Base-by-base conservation (phyloP, 768 basidiomycete species). In the Suillus americanus region DNA sequence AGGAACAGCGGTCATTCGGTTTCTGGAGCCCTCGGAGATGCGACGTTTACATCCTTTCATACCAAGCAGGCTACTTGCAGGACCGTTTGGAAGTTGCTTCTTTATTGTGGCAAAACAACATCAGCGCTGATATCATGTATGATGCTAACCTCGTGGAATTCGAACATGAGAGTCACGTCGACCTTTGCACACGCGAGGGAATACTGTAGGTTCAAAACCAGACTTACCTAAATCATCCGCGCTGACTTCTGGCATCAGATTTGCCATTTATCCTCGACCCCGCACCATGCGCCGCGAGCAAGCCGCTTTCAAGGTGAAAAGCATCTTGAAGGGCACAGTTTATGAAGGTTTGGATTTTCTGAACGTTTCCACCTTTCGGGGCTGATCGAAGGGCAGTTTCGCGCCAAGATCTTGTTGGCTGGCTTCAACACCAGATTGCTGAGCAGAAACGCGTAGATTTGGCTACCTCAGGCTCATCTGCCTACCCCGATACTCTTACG, bases 1-100 rank as follows among this genome's bases (percentile, higher is more conserved):
- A 90, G 73, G 91, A 93, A 70, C 86, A 88, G 65, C 85, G 87
- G 13, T 93, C 94, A 0, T 95, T 93, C 66, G 93, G 94, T 0
- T 91, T 87, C 71, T 95, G 91, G 92, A 91, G 91, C 74, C 93
- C 93, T n/a, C 83, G 92, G 18, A 82, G 92, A 45, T 94, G 94
- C 68, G 93, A 95, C 67, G 93, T 95, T 13, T 95, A 94, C 67
- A 82, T 95, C 14, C 86, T 93, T 33, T 91, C 91, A 0, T 91
- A 89, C 65, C 87, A 91, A 66, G 79, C 86, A 9, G 92, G 93
- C 12, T 83, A 88, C 70, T 78, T 95, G 41, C 85, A 88, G 66
- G 93, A 94, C 60, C 83, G 93, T 50, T 81, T 95, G 20, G 91
- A 94, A 69, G 84, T 93, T 2, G 90, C 87, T 14, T 80, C 91